Evolutionary conservation across 805 yeast genomes (phyloP), one percentile per base, ranked within the genome.

Genomic region (Cyberlindnera euphorbiiphila): DNA sequence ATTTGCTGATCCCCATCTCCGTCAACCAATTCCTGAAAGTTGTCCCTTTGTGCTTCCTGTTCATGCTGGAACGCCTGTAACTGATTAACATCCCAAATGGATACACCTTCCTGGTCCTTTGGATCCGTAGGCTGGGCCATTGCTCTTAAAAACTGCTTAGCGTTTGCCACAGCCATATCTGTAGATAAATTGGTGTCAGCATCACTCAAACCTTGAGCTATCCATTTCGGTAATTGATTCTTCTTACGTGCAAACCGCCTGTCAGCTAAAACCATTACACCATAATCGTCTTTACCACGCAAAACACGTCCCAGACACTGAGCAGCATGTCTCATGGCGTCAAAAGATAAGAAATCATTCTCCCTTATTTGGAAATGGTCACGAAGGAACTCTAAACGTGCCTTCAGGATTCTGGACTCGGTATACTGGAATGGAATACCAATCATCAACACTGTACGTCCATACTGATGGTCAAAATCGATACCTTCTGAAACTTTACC

Each of bases 281-380:
- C 99, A 60, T 93, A 93, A 66, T 93, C 99, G 57, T 93, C 97
- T 59, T 93, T 93, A 49, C 99, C 99, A 66, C 99, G 77, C 46
- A 93, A 66, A 37, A 93, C 98, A 57, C 99, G 78, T 9, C 99
- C 99, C 54, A 93, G 65, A 64, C 99, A 93, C 61, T 93, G 99
- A 0, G 99, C 98, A 4, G 98, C 99, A 65, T 93, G 99, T 57
- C 99, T 78, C 98, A 93, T 93, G 11, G 99, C 99, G 63, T 93
- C 99, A 70, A 93, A 93, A 9, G 98, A 89, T 25, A 93, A 60
- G 57, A 93, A 93, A 54, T 93, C 98, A 56, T 86, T 88, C 54
- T 93, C 98, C 46, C 87, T 74, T 39, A 93, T 91, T 53, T 88
- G 94, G 59, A 77, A 91, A 53, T 88, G 89, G 57, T 93, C 98